Percentiles rank a stretch among this genome's conserved stretches.
phyloP scores from a whole-genome alignment of 2,329 filamentous ascomycete genomes.

The Fusarium equiseti region DNA sequence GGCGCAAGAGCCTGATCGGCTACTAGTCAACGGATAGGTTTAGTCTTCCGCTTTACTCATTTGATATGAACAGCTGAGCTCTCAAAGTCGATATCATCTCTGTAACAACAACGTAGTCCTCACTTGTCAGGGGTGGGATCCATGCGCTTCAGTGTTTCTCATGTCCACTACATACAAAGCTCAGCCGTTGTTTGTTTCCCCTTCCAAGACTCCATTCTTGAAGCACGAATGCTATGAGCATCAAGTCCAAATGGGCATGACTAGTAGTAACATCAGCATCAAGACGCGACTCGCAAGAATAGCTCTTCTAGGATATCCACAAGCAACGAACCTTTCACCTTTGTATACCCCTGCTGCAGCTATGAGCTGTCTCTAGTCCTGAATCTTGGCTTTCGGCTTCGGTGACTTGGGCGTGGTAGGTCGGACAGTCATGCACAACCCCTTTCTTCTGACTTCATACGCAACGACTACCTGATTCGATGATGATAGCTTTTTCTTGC shows the following conservation, averaged over 20 bases:
- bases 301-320: background rate
- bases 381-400: slow-evolving; percentile 10
- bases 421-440: slow-evolving; percentile 14
- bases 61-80: background rate
- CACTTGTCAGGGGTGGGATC: background rate
- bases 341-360: background rate
- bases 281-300: background rate
- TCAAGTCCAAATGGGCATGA: background rate
- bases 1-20: background rate
- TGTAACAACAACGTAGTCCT: background rate
- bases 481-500: slow-evolving; percentile 7
- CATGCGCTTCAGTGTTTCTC: background rate
- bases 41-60: background rate
- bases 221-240: background rate
- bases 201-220: accelerated
- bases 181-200: background rate
- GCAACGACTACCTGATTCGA: background rate
- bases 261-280: background rate
- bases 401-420: slow-evolving; percentile 8
- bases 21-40: background rate
- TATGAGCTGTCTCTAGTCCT: background rate
- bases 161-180: background rate
- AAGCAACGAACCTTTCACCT: background rate
- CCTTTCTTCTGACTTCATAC: slow-evolving; percentile 9
- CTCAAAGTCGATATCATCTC: background rate